Conservation (phyloP, 805 yeast species). For the Tetrapisispora nanseiensis region DNA sequence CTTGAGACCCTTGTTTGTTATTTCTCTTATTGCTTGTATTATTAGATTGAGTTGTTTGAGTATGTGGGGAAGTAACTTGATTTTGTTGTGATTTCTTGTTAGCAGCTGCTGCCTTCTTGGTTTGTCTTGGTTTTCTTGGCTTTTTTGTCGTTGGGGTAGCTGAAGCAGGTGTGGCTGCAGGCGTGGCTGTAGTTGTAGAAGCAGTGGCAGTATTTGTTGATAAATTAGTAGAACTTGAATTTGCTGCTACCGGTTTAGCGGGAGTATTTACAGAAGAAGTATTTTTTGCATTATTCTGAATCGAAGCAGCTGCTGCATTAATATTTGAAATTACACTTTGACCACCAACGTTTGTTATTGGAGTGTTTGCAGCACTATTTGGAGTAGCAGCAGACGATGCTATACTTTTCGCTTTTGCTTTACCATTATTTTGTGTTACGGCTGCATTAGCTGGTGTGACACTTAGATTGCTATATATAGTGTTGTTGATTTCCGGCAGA, state of each 20-base stretch:
- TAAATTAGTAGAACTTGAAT: neutral
- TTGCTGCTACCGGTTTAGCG: slow-evolving; percentile 2
- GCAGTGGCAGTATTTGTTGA: slow-evolving; percentile 8
- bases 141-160: slow-evolving; percentile 17
- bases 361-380: slow-evolving; percentile 2
- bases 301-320: neutral
- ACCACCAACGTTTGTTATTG: neutral
- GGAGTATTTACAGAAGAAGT: slow-evolving; percentile 9
- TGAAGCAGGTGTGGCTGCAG: slow-evolving; percentile 7
- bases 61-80: slow-evolving; percentile 3
- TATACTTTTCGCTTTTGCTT: neutral
- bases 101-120: slow-evolving; percentile 7
- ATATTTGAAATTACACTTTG: neutral
- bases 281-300: slow-evolving; percentile 1
- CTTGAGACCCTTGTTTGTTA: neutral
- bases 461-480: neutral
- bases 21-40: neutral
- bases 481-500: slow-evolving; percentile 2
- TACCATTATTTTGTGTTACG: neutral
- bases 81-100: slow-evolving; percentile 3
- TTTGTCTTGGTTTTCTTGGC: slow-evolving; percentile 22
- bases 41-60: slow-evolving; percentile 6
- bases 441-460: neutral
- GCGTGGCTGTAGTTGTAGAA: neutral
- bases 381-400: slow-evolving; percentile 6